Evolutionary conservation across 2,329 filamentous ascomycete species (phyloP).

Genomic region (Rhexocercosporidium sp.): DNA sequence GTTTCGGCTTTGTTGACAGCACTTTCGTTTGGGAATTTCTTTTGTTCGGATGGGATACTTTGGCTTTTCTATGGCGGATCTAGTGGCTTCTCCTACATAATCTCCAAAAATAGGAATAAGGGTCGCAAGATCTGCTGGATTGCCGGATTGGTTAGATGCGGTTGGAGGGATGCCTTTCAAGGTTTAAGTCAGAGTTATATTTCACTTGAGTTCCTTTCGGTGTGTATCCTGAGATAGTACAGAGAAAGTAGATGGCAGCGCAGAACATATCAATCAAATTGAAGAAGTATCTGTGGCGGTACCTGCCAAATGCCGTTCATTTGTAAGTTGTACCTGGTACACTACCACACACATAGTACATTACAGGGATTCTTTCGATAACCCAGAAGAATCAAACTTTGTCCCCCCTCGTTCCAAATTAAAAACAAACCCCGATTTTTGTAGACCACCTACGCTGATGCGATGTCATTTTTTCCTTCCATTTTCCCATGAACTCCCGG

Average conservation of each 20-base stretch:
- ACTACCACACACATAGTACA: not conserved
- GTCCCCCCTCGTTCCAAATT: no score
- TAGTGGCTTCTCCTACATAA: not conserved
- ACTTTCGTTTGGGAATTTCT: not conserved
- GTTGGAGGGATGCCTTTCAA: not conserved
- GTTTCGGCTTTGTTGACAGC: no score
- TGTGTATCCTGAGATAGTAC: no score
- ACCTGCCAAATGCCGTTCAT: not conserved
- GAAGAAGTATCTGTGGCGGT: not conserved
- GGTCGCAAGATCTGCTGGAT: slow-evolving; percentile 1
- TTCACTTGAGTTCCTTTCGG: no score
- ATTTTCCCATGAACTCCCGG: not conserved
- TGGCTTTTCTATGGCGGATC: not conserved
- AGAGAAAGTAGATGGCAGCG: no score
- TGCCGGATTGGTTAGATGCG: not conserved
- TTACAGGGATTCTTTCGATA: not conserved
- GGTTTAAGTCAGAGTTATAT: not conserved
- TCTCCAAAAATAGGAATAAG: not conserved
- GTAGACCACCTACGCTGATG: not conserved
- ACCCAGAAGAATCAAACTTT: not conserved
- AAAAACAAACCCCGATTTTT: not conserved
- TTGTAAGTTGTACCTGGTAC: not conserved
- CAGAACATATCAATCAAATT: no score
- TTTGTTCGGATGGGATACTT: not conserved
- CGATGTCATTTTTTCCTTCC: not conserved